Conservation (phyloP, 1,284 basidiomycete species). For the Heterobasidion irregulare region DNA sequence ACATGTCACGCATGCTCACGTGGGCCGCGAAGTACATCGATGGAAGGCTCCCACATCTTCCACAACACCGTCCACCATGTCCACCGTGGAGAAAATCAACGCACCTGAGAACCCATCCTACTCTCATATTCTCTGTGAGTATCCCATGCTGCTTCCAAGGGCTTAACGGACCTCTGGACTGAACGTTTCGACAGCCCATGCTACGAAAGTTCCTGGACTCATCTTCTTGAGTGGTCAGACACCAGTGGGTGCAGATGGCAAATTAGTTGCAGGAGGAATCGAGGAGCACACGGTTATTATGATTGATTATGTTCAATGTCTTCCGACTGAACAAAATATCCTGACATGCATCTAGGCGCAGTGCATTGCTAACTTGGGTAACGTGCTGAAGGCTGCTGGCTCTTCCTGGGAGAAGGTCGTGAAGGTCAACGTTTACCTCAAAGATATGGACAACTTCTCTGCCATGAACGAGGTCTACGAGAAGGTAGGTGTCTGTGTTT, state of each 20-base stretch:
- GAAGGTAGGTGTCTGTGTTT: slow-evolving; percentile 25
- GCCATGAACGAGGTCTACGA: slow-evolving; percentile 52
- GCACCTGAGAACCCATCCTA: slow-evolving; percentile 30
- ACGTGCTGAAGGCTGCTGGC: slow-evolving; percentile 41
- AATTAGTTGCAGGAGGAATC: slow-evolving; percentile 42
- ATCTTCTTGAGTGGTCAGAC: slow-evolving; percentile 55
- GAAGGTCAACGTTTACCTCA: slow-evolving; percentile 52
- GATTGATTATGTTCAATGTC: background rate
- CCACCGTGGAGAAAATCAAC: slow-evolving; percentile 41
- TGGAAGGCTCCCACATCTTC: background rate
- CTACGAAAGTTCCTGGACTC: slow-evolving; percentile 44
- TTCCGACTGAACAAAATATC: background rate
- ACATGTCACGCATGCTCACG: too few relatives aligned
- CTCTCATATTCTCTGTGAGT: slow-evolving; percentile 42
- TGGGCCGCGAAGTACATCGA: background rate
- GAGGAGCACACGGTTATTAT: slow-evolving; percentile 43
- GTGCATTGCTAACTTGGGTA: slow-evolving; percentile 44
- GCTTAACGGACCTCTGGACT: too few relatives aligned
- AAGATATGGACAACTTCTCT: slow-evolving; percentile 47
- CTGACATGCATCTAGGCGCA: slow-evolving; percentile 29
- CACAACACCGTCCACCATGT: slow-evolving; percentile 21
- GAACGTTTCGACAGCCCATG: slow-evolving; percentile 32
- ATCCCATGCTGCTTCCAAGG: background rate
- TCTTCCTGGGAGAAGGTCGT: slow-evolving; percentile 52
- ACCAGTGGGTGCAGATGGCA: slow-evolving; percentile 37